Evolutionary conservation across 345 rosid species (phyloP).

Genomic region (Orychophragmus violaceus): DNA sequence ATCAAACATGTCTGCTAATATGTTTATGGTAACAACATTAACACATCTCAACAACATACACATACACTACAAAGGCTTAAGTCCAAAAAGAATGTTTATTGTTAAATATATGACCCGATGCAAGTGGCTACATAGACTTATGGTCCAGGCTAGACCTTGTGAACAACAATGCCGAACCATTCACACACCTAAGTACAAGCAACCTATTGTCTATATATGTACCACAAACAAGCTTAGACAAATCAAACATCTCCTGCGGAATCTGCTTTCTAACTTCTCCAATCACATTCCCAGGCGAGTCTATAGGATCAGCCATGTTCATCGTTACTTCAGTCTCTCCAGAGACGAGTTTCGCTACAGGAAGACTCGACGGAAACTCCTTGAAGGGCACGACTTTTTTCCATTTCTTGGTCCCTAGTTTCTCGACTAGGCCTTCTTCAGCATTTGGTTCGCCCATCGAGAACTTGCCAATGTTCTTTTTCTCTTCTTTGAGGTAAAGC

Average conservation of each 20-base stretch:
- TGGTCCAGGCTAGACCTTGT: constrained; percentile 38
- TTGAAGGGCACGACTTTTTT: constrained; percentile 64
- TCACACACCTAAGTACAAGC: constrained; percentile 70
- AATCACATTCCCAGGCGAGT: constrained; percentile 43
- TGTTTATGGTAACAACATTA: too few species aligned
- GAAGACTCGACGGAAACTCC: constrained; percentile 84
- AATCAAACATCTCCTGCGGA: constrained; percentile 84
- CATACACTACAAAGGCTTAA: neutral
- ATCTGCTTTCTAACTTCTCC: constrained; percentile 65
- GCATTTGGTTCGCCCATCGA: constrained; percentile 40
- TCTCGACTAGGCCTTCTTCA: constrained; percentile 45
- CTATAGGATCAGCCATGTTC: constrained; percentile 40
- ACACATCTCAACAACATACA: constrained; percentile 22
- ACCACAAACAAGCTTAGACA: constrained; percentile 77
- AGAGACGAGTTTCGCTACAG: constrained; percentile 64
- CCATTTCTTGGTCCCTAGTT: constrained; percentile 59
- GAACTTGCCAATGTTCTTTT: constrained; percentile 37
- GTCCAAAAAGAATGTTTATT: constrained; percentile 6
- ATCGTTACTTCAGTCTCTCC: constrained; percentile 51
- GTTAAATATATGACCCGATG: constrained; percentile 6
- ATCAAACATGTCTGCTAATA: too few species aligned
- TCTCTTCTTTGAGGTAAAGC: constrained; percentile 71
- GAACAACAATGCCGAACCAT: constrained; percentile 76
- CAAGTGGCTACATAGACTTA: constrained; percentile 20
- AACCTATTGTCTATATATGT: constrained; percentile 70